These are phyloP conservation scores for Coemansia sp. DNA, from an alignment of 192 early-diverging fungal genomes.

Conservation along the genomic window DNA sequence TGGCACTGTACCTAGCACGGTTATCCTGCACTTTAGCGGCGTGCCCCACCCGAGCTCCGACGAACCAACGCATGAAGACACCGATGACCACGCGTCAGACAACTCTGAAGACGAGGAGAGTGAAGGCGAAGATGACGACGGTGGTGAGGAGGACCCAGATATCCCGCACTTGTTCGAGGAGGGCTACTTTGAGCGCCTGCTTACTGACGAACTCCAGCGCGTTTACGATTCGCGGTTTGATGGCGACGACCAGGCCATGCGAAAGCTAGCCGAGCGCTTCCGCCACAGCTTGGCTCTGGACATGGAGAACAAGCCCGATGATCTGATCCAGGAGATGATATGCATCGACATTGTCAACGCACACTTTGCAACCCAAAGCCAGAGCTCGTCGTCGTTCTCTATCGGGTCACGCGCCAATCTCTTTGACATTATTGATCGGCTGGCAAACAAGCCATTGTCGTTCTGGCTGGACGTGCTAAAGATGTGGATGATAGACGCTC, in stretches of 20 bases:
- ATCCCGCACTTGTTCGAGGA: slow-evolving; percentile 61
- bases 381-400: neutral
- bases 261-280: slow-evolving; percentile 24
- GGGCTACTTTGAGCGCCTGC: slow-evolving; percentile 59
- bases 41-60: slow-evolving; percentile 49
- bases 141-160: slow-evolving; percentile 31
- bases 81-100: slow-evolving; percentile 22
- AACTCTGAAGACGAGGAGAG: slow-evolving; percentile 18
- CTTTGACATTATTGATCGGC: slow-evolving; percentile 37
- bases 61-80: slow-evolving; percentile 34
- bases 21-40: slow-evolving; percentile 67
- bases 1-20: slow-evolving; percentile 54
- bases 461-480: slow-evolving; percentile 47
- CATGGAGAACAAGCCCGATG: slow-evolving; percentile 40
- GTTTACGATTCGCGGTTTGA: slow-evolving; percentile 44
- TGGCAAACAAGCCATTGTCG: slow-evolving; percentile 23
- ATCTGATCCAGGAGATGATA: slow-evolving; percentile 22
- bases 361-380: slow-evolving; percentile 31
- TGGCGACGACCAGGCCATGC: slow-evolving; percentile 33
- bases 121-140: slow-evolving; percentile 8
- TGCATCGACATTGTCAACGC: slow-evolving; percentile 39
- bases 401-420: slow-evolving; percentile 30
- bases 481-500: slow-evolving; percentile 40
- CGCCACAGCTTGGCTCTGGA: slow-evolving; percentile 25
- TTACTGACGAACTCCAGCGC: slow-evolving; percentile 60